Conservation (phyloP, 2,329 filamentous ascomycete species). For the Curvularia verruculosa region DNA sequence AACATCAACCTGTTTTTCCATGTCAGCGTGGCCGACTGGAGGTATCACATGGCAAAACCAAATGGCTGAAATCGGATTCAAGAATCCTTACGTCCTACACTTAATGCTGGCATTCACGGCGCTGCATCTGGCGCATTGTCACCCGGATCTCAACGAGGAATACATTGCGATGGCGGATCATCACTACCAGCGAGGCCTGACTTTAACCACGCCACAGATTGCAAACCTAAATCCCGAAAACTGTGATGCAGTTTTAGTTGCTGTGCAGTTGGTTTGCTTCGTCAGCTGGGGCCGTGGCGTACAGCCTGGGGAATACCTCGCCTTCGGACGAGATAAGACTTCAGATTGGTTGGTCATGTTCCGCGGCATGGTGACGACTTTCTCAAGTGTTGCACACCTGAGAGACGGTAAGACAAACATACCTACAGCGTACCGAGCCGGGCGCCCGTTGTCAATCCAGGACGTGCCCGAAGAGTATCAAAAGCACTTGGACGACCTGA, state of each 20-base stretch:
- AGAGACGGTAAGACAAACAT: slow-evolving; percentile 17
- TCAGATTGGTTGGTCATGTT: slow-evolving; percentile 44
- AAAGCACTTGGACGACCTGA: slow-evolving; percentile 26
- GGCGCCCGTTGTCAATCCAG: slow-evolving; percentile 19
- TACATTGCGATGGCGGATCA: slow-evolving; percentile 28
- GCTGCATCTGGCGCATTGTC: slow-evolving; percentile 31
- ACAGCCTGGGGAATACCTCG: slow-evolving; percentile 37
- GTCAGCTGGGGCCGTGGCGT: slow-evolving; percentile 34
- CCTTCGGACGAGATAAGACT: slow-evolving; percentile 31
- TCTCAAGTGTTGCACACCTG: slow-evolving; percentile 11
- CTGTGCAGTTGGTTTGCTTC: slow-evolving; percentile 36
- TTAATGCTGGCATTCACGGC: slow-evolving; percentile 36
- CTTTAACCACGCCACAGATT: slow-evolving; percentile 28
- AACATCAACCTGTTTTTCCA: slow-evolving; percentile 32
- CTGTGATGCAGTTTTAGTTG: slow-evolving; percentile 32
- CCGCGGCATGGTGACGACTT: slow-evolving; percentile 35
- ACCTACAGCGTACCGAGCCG: slow-evolving; percentile 11
- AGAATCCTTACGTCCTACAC: slow-evolving; percentile 26
- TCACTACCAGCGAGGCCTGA: slow-evolving; percentile 33
- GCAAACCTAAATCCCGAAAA: slow-evolving; percentile 26
- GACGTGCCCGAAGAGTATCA: slow-evolving; percentile 23
- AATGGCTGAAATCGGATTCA: slow-evolving; percentile 29
- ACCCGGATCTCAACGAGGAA: slow-evolving; percentile 22
- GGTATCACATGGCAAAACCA: slow-evolving; percentile 22
- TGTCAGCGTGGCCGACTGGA: slow-evolving; percentile 26